Base-by-base conservation (phyloP, 768 basidiomycete genomes). In the Auriculariales sp. region DNA sequence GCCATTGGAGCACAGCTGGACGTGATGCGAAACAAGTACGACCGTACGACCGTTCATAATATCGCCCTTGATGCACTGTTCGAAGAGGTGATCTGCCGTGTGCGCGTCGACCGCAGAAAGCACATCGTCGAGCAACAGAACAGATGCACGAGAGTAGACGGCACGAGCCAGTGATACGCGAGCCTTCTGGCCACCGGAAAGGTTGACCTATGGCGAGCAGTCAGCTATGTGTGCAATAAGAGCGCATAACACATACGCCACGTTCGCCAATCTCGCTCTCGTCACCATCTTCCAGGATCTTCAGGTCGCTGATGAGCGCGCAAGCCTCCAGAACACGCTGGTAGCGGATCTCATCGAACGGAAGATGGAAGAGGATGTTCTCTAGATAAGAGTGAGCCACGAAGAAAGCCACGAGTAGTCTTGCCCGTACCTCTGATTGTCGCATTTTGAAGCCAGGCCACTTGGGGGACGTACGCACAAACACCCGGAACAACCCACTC, bases 21-120 rank as follows among this genome's bases (percentile, higher is more conserved):
- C 85, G 59, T 94, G 91, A 59, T 99, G 94, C 2, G 93, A 95
- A 47, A 95, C 91, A 22, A 98, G 71, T 39, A 97, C 71, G 46
- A 94, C 67, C 1, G 93, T 95, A 44, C 92, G 73, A 15, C 77
- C 80, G n/a, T 67, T 63, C 60, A 91, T 71, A 34, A 95, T 67
- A 44, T 84, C 79, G 6, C 93, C 91, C 54, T 74, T 71, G 19
- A 98, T 68, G 57, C 89, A 92, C 48, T 88, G 71, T 17, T 78
- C 69, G 57, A 82, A 83, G 39, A 98, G 75, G 64, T 87, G 84
- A 54, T 82, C 78, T 0, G 90, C 84, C 0, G 88, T 91, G 56
- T 82, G 79, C 1, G 79, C 89, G 58, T 97, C 92, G 44, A 95
- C 92, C 14, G 70, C 70, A 19, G 68, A 74, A 49, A 76, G 61